Percentiles rank a stretch among this genome's conserved stretches.
These are phyloP conservation scores for Psidium friedrichsthalianum DNA, from an alignment of 345 rosid genomes.

Conservation along the genomic window DNA sequence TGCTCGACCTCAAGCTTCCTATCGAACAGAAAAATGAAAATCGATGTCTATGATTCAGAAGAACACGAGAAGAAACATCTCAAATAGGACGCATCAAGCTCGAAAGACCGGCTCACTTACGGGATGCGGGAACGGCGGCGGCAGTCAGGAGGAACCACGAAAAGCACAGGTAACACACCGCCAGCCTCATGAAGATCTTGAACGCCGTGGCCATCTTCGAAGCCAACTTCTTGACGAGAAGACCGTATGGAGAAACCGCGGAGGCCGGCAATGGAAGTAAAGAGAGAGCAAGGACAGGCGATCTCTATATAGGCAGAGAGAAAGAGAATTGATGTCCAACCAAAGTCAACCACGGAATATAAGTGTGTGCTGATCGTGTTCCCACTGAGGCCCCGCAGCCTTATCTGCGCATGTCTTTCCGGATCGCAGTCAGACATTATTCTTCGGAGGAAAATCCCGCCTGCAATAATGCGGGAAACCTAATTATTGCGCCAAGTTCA, in stretches of 20 bases:
- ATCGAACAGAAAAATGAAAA: background rate
- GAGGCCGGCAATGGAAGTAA: background rate
- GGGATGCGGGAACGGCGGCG: background rate
- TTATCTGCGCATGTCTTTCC: background rate
- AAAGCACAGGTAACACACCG: background rate
- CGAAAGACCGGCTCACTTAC: background rate
- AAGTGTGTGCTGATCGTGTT: background rate
- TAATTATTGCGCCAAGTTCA: background rate
- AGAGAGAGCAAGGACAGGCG: background rate
- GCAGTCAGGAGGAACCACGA: background rate
- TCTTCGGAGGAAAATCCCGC: background rate
- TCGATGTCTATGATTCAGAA: background rate
- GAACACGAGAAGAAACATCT: background rate
- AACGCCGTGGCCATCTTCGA: background rate
- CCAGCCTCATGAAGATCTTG: background rate
- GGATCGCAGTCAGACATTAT: background rate
- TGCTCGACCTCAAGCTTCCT: background rate
- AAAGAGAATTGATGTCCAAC: background rate
- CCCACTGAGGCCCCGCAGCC: background rate
- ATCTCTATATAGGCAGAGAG: background rate
- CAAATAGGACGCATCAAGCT: background rate
- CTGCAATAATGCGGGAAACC: background rate
- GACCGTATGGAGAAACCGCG: background rate
- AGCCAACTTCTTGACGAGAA: background rate
- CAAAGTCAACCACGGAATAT: background rate